Evolutionary conservation across 495 filamentous ascomycete species (phyloP), one percentile per base, ranked within the genome.

Genomic region (Hamigera avellanea): DNA sequence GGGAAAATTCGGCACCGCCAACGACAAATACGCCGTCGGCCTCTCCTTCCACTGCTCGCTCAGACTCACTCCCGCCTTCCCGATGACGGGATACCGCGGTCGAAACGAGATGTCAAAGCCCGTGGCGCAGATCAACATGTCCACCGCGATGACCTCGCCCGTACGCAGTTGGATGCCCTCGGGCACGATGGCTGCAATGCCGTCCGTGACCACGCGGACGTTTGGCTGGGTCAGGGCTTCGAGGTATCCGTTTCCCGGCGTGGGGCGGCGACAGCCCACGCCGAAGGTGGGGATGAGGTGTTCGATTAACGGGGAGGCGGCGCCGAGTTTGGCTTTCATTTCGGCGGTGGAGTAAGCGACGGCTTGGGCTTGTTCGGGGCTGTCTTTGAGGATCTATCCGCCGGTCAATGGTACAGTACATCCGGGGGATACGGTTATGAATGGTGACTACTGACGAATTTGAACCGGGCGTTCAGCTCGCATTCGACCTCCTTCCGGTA

Each of bases 141-240:
- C 29, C 18, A 35, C 31, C 5, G 27, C 17, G 6, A 46, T 23
- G 14, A 17, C 8, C 8, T 13, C 21, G 0, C 41, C 42, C 1
- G 38, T 14, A 0, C 2, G n/a, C 14, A 53, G 64, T 3, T 51
- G 40, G 27, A 72, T 61, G 0, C 73, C 75, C 1, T 49, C 67
- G 14, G 57, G 50, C 0, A 65, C 72, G 42, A 79, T 59, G 4
- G 49, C 42, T 27, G 55, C 47, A 43, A 80, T 78, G 12, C 44
- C 45, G 16, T 57, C 59, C 34, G 50, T 48, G 36, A 66, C 52
- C 33, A 70, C 59, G 8, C 61, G 45, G 4, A 68, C 66, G 44
- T 79, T 79, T 6, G 44, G 33, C 7, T 48, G 34, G 14, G 42
- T 49, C 17, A 66, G 28, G 3, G 67, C 55, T 26, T 68, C 44